Percentiles rank a stretch among this genome's conserved stretches.
Conservation (phyloP, 176 grass and related monocot species). For the Cenchrus fungigraminus region DNA sequence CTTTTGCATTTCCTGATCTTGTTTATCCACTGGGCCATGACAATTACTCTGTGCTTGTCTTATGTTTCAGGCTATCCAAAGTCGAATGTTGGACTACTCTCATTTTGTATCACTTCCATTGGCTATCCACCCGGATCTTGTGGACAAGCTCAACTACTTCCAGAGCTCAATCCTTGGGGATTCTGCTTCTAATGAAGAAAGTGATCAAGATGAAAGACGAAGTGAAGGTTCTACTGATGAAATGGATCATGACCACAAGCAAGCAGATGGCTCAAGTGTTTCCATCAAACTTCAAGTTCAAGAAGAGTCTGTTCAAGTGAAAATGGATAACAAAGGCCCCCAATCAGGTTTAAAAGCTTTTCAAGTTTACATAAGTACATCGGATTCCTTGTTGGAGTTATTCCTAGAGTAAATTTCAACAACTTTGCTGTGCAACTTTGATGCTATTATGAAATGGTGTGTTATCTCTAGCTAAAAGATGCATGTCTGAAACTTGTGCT, state of each 20-base stretch:
- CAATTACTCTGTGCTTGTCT: background rate
- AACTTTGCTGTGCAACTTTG: background rate
- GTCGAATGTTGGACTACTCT: conserved; percentile 79
- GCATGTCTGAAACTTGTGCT: conserved; percentile 1
- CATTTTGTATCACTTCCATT: conserved; percentile 96
- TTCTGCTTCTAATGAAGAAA: conserved; percentile 40
- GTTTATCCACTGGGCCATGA: conserved; percentile 13
- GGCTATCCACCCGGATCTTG: conserved; percentile 74
- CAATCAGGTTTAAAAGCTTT: conserved; percentile 43
- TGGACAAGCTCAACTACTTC: conserved; percentile 74
- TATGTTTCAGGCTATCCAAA: conserved; percentile 71
- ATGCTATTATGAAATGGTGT: conserved; percentile 2
- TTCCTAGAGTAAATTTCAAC: background rate
- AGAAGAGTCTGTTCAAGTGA: conserved; percentile 49
- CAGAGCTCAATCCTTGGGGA: conserved; percentile 71
- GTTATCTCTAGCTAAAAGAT: conserved; percentile 1
- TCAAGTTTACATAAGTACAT: conserved; percentile 21
- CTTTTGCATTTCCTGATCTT: conserved; percentile 3
- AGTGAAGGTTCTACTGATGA: conserved; percentile 57
- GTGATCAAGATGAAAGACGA: conserved; percentile 44
- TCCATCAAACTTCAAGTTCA: conserved; percentile 45
- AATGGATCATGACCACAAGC: conserved; percentile 45
- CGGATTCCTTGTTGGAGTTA: conserved; percentile 20
- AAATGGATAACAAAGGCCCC: conserved; percentile 40
- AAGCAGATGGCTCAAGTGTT: conserved; percentile 43